Conservation (phyloP, 345 rosid genomes). For the Mangifera indica region DNA sequence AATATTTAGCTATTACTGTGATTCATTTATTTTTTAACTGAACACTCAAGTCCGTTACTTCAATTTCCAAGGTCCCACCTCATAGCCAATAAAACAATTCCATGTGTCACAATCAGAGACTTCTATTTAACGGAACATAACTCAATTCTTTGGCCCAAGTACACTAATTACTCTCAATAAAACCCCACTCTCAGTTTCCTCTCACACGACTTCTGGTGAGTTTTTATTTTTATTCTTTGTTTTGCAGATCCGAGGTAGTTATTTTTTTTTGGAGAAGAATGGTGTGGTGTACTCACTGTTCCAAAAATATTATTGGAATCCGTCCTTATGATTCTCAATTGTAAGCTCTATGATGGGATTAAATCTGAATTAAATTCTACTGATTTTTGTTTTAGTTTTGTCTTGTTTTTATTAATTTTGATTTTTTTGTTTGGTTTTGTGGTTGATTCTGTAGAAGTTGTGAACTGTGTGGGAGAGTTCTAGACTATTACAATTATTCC, state of each 20-base stretch:
- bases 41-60: not conserved
- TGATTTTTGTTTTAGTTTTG: not conserved
- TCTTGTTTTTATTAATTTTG: not conserved
- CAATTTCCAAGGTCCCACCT: not conserved
- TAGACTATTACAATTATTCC: slow-evolving; percentile 36
- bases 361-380: not conserved
- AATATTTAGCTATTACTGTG: no score
- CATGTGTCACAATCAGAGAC: not conserved
- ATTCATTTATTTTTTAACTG: no score
- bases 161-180: not conserved
- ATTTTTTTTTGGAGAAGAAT: slow-evolving; percentile 12
- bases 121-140: no score
- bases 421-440: not conserved
- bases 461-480: slow-evolving; percentile 42
- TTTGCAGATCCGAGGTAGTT: not conserved
- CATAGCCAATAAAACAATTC: not conserved
- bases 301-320: slow-evolving; percentile 20
- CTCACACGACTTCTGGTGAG: not conserved
- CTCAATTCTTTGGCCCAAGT: not conserved
- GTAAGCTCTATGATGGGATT: slow-evolving; percentile 17
- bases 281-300: slow-evolving; percentile 31
- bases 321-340: slow-evolving; percentile 34
- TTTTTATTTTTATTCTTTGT: not conserved
- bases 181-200: not conserved
- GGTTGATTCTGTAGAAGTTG: slow-evolving; percentile 28